These are phyloP conservation scores for Phytophthora capsici DNA, from an alignment of 352 stramenopile species.

Conservation along the genomic window DNA sequence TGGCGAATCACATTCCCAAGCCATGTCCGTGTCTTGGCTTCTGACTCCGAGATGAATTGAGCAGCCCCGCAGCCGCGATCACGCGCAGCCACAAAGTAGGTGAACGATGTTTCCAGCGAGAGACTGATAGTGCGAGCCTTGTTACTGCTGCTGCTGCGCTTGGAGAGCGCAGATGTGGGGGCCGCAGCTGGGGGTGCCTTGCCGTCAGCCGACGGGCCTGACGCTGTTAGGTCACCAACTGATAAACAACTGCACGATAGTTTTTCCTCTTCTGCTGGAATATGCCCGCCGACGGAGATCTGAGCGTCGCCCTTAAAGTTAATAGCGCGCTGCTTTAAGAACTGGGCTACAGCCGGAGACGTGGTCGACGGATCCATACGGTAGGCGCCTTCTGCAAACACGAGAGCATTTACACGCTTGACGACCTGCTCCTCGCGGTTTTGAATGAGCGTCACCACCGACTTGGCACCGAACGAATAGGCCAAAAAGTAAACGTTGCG, in stretches of 20 bases:
- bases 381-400: constrained; percentile 77
- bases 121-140: constrained; percentile 81
- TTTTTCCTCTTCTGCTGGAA: constrained; percentile 60
- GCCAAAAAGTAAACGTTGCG: constrained; percentile 71
- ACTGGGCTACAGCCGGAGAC: constrained; percentile 61
- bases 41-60: constrained; percentile 72
- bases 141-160: constrained; percentile 62
- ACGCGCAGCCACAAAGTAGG: constrained; percentile 69
- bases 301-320: constrained; percentile 76
- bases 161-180: constrained; percentile 42
- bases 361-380: constrained; percentile 57
- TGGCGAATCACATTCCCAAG: constrained; percentile 69
- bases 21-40: constrained; percentile 64
- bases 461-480: constrained; percentile 76
- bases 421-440: constrained; percentile 64
- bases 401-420: constrained; percentile 60
- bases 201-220: constrained; percentile 22
- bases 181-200: constrained; percentile 27
- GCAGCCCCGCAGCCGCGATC: constrained; percentile 55
- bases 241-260: constrained; percentile 72
- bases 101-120: constrained; percentile 72
- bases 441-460: constrained; percentile 70
- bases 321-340: constrained; percentile 67
- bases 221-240: constrained; percentile 54
- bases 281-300: constrained; percentile 54